phyloP scores from a whole-genome alignment of 495 filamentous ascomycete genomes.

The Lophium mytilinum region DNA sequence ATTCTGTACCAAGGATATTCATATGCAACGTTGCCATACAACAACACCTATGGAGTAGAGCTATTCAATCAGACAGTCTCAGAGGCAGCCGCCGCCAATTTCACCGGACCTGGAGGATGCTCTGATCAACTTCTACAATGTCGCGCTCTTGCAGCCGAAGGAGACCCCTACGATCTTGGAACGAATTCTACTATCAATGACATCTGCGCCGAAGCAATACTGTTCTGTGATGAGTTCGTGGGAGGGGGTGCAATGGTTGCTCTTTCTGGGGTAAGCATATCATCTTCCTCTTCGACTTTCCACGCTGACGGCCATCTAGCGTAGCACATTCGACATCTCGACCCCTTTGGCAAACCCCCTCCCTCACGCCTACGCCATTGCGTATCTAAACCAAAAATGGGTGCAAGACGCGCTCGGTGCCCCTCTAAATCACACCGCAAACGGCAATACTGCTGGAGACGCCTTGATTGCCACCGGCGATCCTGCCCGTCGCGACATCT shows the following conservation, averaged over 20 bases:
- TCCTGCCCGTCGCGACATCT: constrained; percentile 7
- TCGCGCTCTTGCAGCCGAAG: constrained; percentile 16
- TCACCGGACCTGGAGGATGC: constrained; percentile 7
- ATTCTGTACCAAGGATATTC: constrained; percentile 4
- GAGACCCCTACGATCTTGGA: constrained; percentile 1
- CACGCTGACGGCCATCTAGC: constrained; percentile 5
- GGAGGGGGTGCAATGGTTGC: constrained; percentile 4
- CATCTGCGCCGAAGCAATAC: constrained; percentile 4
- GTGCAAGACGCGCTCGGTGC: constrained; percentile 13
- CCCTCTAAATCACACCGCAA: constrained; percentile 9
- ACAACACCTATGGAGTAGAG: constrained; percentile 20
- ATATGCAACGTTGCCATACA: constrained; percentile 12
- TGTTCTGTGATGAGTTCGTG: constrained; percentile 6
- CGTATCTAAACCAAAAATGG: constrained; percentile 13
- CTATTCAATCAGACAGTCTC: constrained; percentile 28
- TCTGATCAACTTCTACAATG: constrained; percentile 11
- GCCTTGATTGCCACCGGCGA: constrained; percentile 12
- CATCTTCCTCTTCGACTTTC: background rate
- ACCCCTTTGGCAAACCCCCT: background rate
- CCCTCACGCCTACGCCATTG: constrained; percentile 6
- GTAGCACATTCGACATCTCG: background rate
- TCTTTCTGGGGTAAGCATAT: constrained; percentile 5
- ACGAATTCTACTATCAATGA: constrained; percentile 6
- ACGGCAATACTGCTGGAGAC: background rate
- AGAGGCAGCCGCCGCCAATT: background rate